Evolutionary conservation across 179 eudicot species (phyloP).

Genomic region (Nepenthes alata): DNA sequence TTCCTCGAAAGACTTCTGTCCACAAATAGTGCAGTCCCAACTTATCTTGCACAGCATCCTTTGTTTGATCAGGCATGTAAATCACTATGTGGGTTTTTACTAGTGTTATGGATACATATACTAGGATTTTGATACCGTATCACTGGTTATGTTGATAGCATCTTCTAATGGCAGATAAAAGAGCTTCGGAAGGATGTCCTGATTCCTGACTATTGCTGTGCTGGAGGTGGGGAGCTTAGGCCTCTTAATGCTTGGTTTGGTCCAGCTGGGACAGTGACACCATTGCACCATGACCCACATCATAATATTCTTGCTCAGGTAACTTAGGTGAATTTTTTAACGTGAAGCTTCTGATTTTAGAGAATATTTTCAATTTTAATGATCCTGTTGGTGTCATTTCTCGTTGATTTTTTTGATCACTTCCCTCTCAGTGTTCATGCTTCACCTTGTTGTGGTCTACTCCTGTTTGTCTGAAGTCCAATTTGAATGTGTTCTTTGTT

Average conservation of each 20-base stretch:
- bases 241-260: conserved; percentile 96
- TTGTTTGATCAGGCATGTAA: conserved; percentile 88
- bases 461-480: no score
- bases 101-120: neutral
- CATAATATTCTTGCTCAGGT: conserved; percentile 98
- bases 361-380: no score
- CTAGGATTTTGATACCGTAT: neutral
- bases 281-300: conserved; percentile 95
- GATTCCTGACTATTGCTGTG: conserved; percentile 85
- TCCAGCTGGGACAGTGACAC: conserved; percentile 93
- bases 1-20: conserved; percentile 79
- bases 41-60: conserved; percentile 95
- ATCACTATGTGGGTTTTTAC: neutral
- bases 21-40: conserved; percentile 39
- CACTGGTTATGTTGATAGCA: conserved; percentile 3
- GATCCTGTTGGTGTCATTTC: no score
- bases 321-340: neutral
- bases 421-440: no score
- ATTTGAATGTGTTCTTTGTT: no score
- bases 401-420: no score
- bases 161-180: conserved; percentile 56
- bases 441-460: no score
- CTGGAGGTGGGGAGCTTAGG: conserved; percentile 82
- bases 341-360: no score
- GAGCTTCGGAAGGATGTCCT: conserved; percentile 72